A percentile compares a stretch with the other conserved stretches of the same genome.
phyloP scores from a whole-genome alignment of 306 rosid species.

The Purshia tridentata region DNA sequence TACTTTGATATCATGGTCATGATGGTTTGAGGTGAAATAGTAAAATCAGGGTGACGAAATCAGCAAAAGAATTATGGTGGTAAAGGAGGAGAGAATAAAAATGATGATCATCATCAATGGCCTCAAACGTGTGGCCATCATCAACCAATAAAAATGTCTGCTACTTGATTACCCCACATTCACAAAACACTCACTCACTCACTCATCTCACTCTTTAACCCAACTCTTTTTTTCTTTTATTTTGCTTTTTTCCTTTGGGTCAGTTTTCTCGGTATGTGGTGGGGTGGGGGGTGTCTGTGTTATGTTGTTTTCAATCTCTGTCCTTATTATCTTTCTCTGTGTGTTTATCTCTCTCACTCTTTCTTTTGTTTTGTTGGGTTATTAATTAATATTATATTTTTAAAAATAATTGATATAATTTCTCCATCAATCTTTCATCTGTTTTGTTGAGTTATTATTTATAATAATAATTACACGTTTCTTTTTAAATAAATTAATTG shows the following conservation, averaged over 20 bases:
- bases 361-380: not conserved
- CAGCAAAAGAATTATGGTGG: conserved; percentile 29
- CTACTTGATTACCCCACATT: conserved; percentile 12
- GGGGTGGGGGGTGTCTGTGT: conserved; percentile 28
- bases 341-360: not conserved
- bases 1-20: conserved; percentile 23
- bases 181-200: conserved; percentile 25
- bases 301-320: conserved; percentile 41
- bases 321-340: not conserved
- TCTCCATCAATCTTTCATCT: not conserved
- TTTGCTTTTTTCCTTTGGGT: conserved; percentile 12
- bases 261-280: conserved; percentile 19
- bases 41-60: conserved; percentile 20
- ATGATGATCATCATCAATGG: conserved; percentile 34
- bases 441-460: not conserved
- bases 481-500: too few species aligned
- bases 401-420: too few species aligned
- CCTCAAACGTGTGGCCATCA: conserved; percentile 76
- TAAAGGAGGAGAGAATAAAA: conserved; percentile 30
- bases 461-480: too few species aligned
- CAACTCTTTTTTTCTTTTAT: conserved; percentile 9
- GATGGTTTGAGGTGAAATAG: conserved; percentile 28
- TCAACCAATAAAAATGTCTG: conserved; percentile 56
- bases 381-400: not conserved
- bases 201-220: conserved; percentile 9